Evolutionary conservation across 441 rosid genomes (phyloP).

Genomic region (Dalechampia spathulata): DNA sequence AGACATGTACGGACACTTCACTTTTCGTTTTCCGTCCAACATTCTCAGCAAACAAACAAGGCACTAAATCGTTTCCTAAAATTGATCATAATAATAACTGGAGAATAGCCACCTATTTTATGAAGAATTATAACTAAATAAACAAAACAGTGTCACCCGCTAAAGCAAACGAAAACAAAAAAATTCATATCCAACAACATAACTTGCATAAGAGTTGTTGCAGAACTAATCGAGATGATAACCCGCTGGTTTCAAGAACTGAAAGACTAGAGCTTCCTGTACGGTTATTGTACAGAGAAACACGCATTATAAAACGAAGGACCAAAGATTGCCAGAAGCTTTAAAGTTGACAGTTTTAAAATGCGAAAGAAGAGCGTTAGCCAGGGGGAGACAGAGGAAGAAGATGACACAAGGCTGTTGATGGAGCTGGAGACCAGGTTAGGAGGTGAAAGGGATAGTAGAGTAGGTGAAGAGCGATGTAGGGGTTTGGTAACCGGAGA

Average conservation of each 20-base stretch:
- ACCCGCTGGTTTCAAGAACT: not conserved
- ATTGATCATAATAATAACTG: not conserved
- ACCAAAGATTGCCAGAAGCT: not conserved
- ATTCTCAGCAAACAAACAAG: not conserved
- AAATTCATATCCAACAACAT: not conserved
- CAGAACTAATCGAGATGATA: too few relatives aligned
- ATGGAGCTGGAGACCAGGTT: not conserved
- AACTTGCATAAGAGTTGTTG: not conserved
- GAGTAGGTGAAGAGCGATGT: not conserved
- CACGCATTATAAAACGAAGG: not conserved
- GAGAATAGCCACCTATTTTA: too few relatives aligned
- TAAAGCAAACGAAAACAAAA: not conserved
- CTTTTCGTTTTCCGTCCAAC: slow-evolving; percentile 2
- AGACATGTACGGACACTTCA: not conserved
- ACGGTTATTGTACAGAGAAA: not conserved
- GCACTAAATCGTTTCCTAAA: too few relatives aligned
- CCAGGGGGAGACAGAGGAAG: too few relatives aligned
- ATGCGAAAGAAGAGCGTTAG: too few relatives aligned
- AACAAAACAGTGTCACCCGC: not conserved
- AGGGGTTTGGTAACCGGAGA: slow-evolving; percentile 6
- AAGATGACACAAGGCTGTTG: not conserved
- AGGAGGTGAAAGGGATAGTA: not conserved
- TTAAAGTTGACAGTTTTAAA: too few relatives aligned
- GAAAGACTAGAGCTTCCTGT: not conserved
- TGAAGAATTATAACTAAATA: not conserved